Base-by-base conservation (phyloP, 139 green algal species). In the Penium margaritaceum region DNA sequence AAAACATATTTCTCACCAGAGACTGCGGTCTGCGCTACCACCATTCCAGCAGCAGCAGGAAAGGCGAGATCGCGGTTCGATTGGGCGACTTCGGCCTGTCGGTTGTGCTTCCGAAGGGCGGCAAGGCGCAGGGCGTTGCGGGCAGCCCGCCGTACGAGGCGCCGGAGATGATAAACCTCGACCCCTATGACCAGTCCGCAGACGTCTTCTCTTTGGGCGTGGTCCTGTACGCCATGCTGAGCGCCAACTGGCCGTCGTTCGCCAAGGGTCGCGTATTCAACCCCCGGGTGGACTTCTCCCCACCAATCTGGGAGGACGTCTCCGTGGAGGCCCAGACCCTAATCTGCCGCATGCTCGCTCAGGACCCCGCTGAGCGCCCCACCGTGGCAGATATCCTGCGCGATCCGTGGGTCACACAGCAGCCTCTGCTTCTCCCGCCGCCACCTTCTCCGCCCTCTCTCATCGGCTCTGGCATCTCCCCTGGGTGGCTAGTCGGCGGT, bases 321-420 rank as follows among this genome's bases (percentile, higher is more conserved):
- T 89, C 82, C 33, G 79, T 85, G 0, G 78, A 70, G 0, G 69
- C 78, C 29, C 78, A 85, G 75, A 69, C 83, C 30, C 33, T 73
- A 12, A 39, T 87, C 73, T 63, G 72, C 62, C 67, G 82, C 24
- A 84, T 87, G 75, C 78, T 88, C 47, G n/a, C 85, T 54, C 80
- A 87, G 57, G 87, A 96, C 75, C 89, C 90, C 0, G 87, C 81
- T 75, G 85, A 88, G 47, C 85, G 92, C 1, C 80, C 88, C 21
- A 91, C 84, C 2, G 89, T 89, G 15, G 61, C 83, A 15, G 72
- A 91, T 57, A 90, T 95, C 41, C 79, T 95, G 14, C 32, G 30
- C 24, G 27, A 66, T 29, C 30, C 58, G 58, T 66, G 58, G 58
- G 12, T 66, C n/a, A n/a, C n/a, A n/a, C n/a, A n/a, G n/a, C n/a